Conservation (phyloP, 306 rosid genomes). For the Rosa persica region DNA sequence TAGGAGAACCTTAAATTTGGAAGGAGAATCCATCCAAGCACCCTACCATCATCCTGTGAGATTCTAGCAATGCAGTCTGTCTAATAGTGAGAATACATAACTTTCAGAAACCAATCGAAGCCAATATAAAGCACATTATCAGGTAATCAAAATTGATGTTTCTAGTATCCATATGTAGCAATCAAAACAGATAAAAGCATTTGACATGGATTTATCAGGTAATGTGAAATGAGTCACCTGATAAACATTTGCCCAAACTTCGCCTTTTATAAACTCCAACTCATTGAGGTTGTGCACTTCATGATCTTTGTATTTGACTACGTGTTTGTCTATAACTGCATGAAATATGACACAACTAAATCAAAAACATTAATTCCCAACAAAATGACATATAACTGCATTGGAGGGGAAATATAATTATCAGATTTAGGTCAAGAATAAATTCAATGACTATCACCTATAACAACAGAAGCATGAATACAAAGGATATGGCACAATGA, state of each 20-base stretch:
- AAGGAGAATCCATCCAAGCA: slow-evolving; percentile 89
- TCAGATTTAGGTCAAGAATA: not conserved
- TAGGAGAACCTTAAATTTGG: slow-evolving; percentile 60
- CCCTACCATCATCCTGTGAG: slow-evolving; percentile 59
- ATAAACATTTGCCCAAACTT: slow-evolving; percentile 91
- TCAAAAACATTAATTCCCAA: not conserved
- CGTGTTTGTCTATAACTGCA: slow-evolving; percentile 56
- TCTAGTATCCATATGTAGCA: not conserved
- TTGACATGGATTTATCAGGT: not conserved
- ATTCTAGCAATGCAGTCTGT: slow-evolving; percentile 87
- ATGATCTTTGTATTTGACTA: slow-evolving; percentile 62
- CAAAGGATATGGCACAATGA: not conserved
- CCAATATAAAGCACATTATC: slow-evolving; percentile 6
- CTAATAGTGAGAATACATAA: slow-evolving; percentile 41
- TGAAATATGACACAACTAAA: slow-evolving; percentile 8
- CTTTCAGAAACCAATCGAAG: slow-evolving; percentile 17
- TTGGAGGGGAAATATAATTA: not conserved
- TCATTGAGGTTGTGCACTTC: slow-evolving; percentile 81
- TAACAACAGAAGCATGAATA: not conserved
- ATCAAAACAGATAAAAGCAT: not conserved
- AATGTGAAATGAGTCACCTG: slow-evolving; percentile 40
- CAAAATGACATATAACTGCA: not conserved
- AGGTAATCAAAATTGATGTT: not conserved
- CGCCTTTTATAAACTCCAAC: slow-evolving; percentile 76
- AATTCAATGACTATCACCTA: not conserved